phyloP scores from a whole-genome alignment of 1,139 yeast genomes.

The Wickerhamiella infanticola region DNA sequence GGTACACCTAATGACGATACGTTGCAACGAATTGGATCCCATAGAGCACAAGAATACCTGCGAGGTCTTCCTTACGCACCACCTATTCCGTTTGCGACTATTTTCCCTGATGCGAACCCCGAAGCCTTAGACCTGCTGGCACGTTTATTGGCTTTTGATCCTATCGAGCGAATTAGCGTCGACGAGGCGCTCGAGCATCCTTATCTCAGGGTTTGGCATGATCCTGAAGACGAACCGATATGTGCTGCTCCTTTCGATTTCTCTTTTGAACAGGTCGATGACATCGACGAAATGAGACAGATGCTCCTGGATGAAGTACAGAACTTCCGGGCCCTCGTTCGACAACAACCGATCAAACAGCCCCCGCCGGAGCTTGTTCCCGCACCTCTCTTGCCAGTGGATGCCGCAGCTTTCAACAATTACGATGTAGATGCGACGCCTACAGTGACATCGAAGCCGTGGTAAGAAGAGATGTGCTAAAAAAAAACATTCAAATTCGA shows the following conservation, averaged over 20 bases:
- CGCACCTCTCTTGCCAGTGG: background rate
- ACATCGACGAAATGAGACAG: conserved; percentile 55
- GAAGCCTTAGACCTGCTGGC: conserved; percentile 72
- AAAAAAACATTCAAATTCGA: no score
- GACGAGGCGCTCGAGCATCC: conserved; percentile 84
- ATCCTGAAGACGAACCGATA: conserved; percentile 84
- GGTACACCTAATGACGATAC: conserved; percentile 90
- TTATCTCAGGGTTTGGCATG: conserved; percentile 87
- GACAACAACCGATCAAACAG: conserved; percentile 38
- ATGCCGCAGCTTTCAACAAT: background rate
- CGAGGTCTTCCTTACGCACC: conserved; percentile 73
- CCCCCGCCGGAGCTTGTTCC: background rate
- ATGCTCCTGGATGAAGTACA: conserved; percentile 74
- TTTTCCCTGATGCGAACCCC: conserved; percentile 79
- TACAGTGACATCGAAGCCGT: background rate
- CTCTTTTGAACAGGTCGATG: conserved; percentile 76
- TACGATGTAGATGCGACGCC: conserved; percentile 3
- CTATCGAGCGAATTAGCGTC: conserved; percentile 71
- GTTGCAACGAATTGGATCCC: conserved; percentile 67
- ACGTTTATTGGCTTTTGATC: conserved; percentile 76
- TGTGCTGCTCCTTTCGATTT: conserved; percentile 79
- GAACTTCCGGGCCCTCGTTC: conserved; percentile 62
- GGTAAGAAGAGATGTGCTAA: background rate
- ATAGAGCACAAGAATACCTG: conserved; percentile 84
- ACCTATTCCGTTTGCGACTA: conserved; percentile 52